Percentiles rank a stretch among this genome's conserved stretches.
phyloP scores from a whole-genome alignment of 169 alveolate genomes.

The Cryptosporidium sp. region DNA sequence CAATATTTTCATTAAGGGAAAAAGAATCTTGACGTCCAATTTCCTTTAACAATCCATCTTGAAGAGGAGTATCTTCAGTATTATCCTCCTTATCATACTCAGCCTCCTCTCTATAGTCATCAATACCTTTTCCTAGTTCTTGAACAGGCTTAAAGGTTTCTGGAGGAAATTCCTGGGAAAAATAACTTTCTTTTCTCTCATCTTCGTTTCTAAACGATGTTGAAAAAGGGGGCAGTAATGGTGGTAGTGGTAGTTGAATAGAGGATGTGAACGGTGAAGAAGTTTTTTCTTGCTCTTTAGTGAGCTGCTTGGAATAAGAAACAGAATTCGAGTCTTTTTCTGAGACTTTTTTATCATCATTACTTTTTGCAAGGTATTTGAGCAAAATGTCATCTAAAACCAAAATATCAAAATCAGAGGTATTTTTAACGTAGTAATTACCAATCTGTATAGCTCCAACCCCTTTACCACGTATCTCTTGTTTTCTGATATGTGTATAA shows the following conservation, averaged over 20 bases:
- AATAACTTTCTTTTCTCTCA: neutral
- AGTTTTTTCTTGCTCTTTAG: too few relatives aligned
- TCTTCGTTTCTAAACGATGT: neutral
- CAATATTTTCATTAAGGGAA: neutral
- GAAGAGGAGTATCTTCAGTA: neutral
- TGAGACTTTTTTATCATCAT: neutral
- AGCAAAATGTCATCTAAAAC: neutral
- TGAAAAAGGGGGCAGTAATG: neutral
- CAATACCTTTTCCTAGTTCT: neutral
- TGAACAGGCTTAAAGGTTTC: neutral
- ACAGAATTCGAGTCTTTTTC: neutral
- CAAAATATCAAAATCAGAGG: slow-evolving; percentile 26
- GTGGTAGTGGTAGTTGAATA: neutral
- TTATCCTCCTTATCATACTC: neutral
- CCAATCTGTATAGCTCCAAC: slow-evolving; percentile 60
- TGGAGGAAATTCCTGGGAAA: neutral
- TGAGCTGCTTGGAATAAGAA: neutral
- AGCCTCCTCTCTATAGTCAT: neutral
- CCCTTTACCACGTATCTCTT: slow-evolving; percentile 35
- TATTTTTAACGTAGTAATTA: neutral
- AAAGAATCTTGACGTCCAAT: neutral
- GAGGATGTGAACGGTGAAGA: too few relatives aligned
- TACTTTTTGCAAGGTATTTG: neutral
- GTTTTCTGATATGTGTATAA: slow-evolving; percentile 3
- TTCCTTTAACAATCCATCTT: neutral